Conservation (phyloP, 176 grass and related monocot genomes). For the Panicum miliaceum region DNA sequence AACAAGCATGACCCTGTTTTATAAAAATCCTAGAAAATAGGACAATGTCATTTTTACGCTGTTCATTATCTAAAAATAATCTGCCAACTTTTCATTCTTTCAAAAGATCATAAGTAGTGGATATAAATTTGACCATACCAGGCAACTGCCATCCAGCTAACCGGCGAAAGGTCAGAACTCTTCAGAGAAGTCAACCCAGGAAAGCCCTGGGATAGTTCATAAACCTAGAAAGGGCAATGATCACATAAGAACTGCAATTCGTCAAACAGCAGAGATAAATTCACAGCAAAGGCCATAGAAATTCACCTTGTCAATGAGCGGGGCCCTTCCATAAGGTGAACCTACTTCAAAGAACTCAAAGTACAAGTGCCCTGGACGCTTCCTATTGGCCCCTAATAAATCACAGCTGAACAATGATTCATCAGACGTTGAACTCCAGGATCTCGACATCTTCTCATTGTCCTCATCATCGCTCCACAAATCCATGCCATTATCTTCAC, state of each 20-base stretch:
- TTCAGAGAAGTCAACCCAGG: constrained; percentile 71
- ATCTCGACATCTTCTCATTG: constrained; percentile 62
- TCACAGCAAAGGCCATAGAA: constrained; percentile 18
- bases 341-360: constrained; percentile 82
- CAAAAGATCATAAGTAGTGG: constrained; percentile 16
- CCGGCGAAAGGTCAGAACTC: constrained; percentile 75
- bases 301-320: constrained; percentile 82
- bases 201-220: constrained; percentile 67
- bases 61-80: neutral
- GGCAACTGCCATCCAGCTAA: constrained; percentile 95
- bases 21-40: constrained; percentile 1
- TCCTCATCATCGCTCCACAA: constrained; percentile 62
- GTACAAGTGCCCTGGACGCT: constrained; percentile 59
- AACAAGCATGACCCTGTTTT: neutral
- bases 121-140: constrained; percentile 65
- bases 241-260: constrained; percentile 12
- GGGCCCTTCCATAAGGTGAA: constrained; percentile 80
- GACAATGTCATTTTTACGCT: neutral
- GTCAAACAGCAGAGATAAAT: neutral
- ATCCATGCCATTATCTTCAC: constrained; percentile 56
- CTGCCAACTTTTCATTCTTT: neutral
- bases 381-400: constrained; percentile 40
- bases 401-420: constrained; percentile 58
- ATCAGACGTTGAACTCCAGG: constrained; percentile 57
- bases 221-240: constrained; percentile 52